These are phyloP conservation scores for Wickerhamiella azymoides DNA, from an alignment of 805 yeast species.

Conservation along the genomic window DNA sequence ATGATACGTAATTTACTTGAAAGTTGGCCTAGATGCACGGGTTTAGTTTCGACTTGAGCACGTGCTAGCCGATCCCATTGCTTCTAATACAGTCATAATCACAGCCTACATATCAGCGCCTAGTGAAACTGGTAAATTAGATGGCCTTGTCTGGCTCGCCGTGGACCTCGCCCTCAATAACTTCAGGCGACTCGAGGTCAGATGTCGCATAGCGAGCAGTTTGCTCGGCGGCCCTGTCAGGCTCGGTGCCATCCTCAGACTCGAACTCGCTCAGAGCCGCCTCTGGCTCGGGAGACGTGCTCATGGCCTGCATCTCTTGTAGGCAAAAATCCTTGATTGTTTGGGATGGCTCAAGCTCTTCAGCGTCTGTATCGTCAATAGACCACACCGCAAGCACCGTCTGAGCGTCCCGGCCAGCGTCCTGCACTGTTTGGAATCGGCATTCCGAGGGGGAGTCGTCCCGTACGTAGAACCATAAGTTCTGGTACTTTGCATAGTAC, in stretches of 20 bases:
- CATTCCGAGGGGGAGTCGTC: neutral
- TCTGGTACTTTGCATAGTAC: constrained; percentile 2
- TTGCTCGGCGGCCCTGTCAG: neutral
- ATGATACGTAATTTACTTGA: too few relatives aligned
- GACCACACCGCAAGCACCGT: neutral
- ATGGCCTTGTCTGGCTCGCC: too few relatives aligned
- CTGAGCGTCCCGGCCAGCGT: constrained; percentile 1
- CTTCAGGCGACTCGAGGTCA: neutral
- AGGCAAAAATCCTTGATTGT: constrained; percentile 1
- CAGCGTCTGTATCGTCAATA: neutral
- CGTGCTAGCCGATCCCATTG: too few relatives aligned
- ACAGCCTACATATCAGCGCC: too few relatives aligned
- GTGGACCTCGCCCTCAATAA: too few relatives aligned
- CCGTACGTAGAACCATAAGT: constrained; percentile 3
- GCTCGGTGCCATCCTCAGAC: neutral
- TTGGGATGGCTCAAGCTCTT: constrained; percentile 1
- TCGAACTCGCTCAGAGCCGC: too few relatives aligned
- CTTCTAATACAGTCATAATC: too few relatives aligned
- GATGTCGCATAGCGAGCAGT: neutral
- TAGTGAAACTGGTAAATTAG: too few relatives aligned
- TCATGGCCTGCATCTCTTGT: neutral
- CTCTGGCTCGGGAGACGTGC: neutral
- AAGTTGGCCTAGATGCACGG: too few relatives aligned
- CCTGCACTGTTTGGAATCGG: constrained; percentile 1
- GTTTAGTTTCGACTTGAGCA: too few relatives aligned